phyloP scores from a whole-genome alignment of 345 rosid genomes.

The Salix suchowensis region DNA sequence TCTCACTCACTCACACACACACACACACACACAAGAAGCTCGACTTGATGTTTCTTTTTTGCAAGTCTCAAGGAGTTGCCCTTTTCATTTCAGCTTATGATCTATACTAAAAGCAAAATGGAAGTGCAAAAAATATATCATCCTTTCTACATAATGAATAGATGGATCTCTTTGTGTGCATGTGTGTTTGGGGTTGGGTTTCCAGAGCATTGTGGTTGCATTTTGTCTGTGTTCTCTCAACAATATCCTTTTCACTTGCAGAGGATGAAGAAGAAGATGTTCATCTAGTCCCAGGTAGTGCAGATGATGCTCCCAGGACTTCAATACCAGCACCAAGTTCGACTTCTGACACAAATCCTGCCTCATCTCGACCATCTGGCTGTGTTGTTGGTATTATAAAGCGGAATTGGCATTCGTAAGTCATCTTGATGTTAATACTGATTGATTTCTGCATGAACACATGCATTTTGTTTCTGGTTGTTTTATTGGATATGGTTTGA shows the following conservation, averaged over 20 bases:
- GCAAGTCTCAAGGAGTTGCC: no score
- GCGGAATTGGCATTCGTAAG: constrained; percentile 98
- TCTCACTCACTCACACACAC: not conserved
- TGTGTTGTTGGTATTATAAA: constrained; percentile 85
- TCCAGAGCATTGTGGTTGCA: not conserved
- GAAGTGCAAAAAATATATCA: no score
- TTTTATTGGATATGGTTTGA: not conserved
- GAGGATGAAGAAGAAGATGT: constrained; percentile 82
- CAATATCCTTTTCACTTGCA: constrained; percentile 17
- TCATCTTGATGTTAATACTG: constrained; percentile 2
- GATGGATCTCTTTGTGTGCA: no score
- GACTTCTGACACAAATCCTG: constrained; percentile 31
- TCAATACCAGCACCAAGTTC: constrained; percentile 42
- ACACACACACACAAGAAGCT: no score
- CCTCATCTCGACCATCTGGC: constrained; percentile 68
- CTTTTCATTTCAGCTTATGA: no score
- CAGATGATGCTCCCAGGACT: constrained; percentile 93
- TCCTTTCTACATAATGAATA: no score
- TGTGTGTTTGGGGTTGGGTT: not conserved
- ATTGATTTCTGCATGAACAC: not conserved
- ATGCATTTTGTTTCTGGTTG: not conserved
- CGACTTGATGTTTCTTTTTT: not conserved
- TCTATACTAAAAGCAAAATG: no score
- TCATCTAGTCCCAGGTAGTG: constrained; percentile 82
- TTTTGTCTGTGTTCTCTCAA: not conserved